A percentile compares a stretch with the other conserved stretches of the same genome.
These are phyloP conservation scores for Cyclanthera cordifolia DNA, from an alignment of 306 rosid genomes.

Conservation along the genomic window DNA sequence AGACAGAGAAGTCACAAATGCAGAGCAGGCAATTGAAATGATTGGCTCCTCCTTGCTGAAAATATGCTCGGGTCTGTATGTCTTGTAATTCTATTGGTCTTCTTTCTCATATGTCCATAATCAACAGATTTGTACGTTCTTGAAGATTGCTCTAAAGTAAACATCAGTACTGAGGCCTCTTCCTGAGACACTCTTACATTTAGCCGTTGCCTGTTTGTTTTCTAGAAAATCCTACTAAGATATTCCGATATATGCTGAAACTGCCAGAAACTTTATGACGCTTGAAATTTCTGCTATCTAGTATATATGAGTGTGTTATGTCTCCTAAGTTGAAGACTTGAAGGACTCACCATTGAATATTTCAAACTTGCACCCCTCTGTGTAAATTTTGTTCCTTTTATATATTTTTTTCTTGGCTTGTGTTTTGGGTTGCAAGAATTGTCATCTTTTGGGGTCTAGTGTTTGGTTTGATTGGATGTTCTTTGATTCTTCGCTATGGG, in stretches of 20 bases:
- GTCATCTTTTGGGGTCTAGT: neutral
- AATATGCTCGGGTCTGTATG: slow-evolving; percentile 48
- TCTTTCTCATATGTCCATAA: neutral
- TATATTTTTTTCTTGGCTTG: neutral
- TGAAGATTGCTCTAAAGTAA: neutral
- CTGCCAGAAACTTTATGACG: neutral
- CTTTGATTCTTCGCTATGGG: neutral
- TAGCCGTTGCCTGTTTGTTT: neutral
- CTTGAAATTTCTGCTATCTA: neutral
- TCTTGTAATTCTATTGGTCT: slow-evolving; percentile 6
- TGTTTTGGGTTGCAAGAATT: neutral
- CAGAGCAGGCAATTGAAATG: slow-evolving; percentile 57
- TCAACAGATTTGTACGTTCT: neutral
- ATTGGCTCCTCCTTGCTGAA: slow-evolving; percentile 69
- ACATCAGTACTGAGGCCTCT: neutral
- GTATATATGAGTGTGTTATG: neutral
- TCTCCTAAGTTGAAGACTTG: neutral
- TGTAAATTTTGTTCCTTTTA: neutral
- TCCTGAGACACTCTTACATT: slow-evolving; percentile 1
- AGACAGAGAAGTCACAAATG: slow-evolving; percentile 73
- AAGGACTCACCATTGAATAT: neutral
- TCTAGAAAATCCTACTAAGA: neutral
- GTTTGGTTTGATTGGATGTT: neutral
- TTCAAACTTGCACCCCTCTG: neutral
- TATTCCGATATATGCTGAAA: neutral